Evolutionary conservation across 225 moss, liverwort and hornwort genomes (phyloP).

Genomic region (Polytrichum formosum): DNA sequence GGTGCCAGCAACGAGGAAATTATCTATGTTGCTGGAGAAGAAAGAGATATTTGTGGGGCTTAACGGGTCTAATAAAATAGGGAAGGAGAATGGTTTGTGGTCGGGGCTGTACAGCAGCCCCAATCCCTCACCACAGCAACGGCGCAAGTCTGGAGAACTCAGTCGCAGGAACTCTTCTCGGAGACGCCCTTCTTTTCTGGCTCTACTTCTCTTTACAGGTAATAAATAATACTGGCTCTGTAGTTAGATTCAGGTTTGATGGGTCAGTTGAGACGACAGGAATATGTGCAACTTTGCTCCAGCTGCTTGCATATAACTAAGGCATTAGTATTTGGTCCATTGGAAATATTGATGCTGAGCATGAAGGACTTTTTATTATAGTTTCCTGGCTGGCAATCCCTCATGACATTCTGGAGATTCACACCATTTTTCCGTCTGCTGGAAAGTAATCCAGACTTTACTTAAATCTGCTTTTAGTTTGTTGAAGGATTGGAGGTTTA

Average conservation of each 20-base stretch:
- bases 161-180: conserved; percentile 17
- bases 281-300: no score
- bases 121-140: conserved; percentile 21
- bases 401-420: no score
- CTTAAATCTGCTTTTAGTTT: neutral
- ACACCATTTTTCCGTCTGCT: neutral
- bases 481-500: no score
- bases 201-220: conserved; percentile 36
- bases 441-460: neutral
- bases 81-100: conserved; percentile 54
- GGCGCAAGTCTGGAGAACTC: conserved; percentile 20
- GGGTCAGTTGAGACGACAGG: no score
- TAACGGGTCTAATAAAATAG: conserved; percentile 44
- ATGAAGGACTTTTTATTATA: no score
- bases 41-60: conserved; percentile 43
- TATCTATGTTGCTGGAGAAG: conserved; percentile 48
- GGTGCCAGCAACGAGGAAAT: neutral
- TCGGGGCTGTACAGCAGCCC: conserved; percentile 17
- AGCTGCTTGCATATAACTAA: no score
- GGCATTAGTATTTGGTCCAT: no score
- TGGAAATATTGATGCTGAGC: no score
- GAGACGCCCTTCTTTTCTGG: conserved; percentile 14
- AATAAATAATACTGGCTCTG: neutral
- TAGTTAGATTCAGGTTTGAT: no score
- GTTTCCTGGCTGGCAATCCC: no score